These are phyloP conservation scores for Malassezia globosa DNA, from an alignment of 1,284 basidiomycete genomes.

Conservation along the genomic window DNA sequence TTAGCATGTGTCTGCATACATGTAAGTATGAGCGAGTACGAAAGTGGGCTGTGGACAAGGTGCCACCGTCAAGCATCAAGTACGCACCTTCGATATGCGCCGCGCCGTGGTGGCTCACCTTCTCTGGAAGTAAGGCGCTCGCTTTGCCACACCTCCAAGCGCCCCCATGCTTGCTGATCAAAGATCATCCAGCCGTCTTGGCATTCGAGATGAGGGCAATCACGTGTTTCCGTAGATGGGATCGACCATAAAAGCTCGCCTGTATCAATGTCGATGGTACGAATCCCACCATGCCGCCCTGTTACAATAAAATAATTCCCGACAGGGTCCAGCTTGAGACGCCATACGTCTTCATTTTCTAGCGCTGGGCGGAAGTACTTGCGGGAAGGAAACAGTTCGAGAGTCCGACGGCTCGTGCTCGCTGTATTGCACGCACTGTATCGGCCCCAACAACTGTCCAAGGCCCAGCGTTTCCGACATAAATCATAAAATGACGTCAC, in stretches of 20 bases:
- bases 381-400: neutral
- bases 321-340: constrained; percentile 34
- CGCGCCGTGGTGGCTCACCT: constrained; percentile 23
- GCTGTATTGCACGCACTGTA: neutral
- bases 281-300: constrained; percentile 13
- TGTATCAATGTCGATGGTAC: constrained; percentile 17
- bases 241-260: constrained; percentile 26
- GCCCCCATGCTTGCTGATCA: constrained; percentile 21
- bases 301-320: constrained; percentile 27
- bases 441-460: constrained; percentile 9
- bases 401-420: neutral
- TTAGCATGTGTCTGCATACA: no score
- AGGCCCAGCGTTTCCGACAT: neutral
- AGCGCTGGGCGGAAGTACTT: constrained; percentile 8
- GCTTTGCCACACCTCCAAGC: constrained; percentile 35
- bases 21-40: no score
- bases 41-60: no score
- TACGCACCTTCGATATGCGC: constrained; percentile 22
- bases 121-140: no score
- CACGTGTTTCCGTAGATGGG: constrained; percentile 15
- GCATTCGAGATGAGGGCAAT: constrained; percentile 33
- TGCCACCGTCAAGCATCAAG: no score
- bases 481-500: constrained; percentile 1
- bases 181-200: constrained; percentile 33
- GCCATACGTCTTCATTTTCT: constrained; percentile 22